Evolutionary conservation across 257 asterid genomes (phyloP).

Genomic region (Solanum lycopersicoides): DNA sequence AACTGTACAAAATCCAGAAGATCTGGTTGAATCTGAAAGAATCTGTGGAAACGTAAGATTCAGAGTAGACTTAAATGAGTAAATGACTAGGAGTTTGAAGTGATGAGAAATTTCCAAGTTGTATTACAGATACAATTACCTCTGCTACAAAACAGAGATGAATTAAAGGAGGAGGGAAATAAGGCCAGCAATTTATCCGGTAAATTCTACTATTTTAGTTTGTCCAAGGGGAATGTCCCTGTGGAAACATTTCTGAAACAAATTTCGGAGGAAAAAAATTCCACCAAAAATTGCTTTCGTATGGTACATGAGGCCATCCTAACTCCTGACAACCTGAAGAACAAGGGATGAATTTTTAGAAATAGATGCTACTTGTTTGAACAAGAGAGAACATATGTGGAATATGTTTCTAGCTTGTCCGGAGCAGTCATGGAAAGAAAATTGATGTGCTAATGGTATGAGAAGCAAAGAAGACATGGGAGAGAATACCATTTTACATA

Average conservation of each 20-base stretch:
- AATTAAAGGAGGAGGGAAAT: neutral
- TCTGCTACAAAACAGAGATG: neutral
- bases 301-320: neutral
- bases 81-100: neutral
- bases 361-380: neutral
- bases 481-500: neutral
- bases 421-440: neutral
- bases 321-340: neutral
- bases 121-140: neutral
- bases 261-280: neutral
- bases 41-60: neutral
- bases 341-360: neutral
- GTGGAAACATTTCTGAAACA: neutral
- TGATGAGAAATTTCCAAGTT: neutral
- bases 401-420: neutral
- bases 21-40: neutral
- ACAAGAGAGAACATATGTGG: neutral
- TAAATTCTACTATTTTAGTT: neutral
- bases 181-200: neutral
- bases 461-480: neutral
- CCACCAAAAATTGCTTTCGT: neutral
- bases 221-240: neutral
- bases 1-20: neutral
- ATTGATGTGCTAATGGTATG: neutral
- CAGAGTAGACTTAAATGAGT: neutral